Percentiles rank a stretch among this genome's conserved stretches.
Evolutionary conservation across 768 basidiomycete genomes (phyloP).

Genomic region (Termitomyces sp.): DNA sequence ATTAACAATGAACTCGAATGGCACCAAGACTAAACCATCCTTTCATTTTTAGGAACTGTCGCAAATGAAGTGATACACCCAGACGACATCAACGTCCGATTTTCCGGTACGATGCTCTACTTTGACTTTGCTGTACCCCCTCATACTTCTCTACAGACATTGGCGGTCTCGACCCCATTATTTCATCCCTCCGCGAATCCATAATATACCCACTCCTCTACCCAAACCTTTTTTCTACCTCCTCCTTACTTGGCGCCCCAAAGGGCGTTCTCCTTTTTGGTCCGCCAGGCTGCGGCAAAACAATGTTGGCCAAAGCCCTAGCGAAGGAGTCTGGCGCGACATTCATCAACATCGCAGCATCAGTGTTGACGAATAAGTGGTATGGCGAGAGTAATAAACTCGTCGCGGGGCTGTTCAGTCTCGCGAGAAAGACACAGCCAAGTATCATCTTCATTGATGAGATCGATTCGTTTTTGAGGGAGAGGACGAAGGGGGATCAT

Average conservation of each 20-base stretch:
- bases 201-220: constrained; percentile 93
- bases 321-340: constrained; percentile 97
- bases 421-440: constrained; percentile 91
- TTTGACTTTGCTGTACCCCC: not conserved
- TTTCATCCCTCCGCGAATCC: constrained; percentile 86
- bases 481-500: constrained; percentile 84
- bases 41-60: constrained; percentile 58
- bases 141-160: constrained; percentile 48
- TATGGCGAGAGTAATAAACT: constrained; percentile 76
- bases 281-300: constrained; percentile 98
- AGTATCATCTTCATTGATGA: constrained; percentile 99
- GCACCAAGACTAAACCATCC: not conserved
- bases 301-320: constrained; percentile 97
- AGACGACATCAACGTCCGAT: constrained; percentile 76
- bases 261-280: constrained; percentile 96
- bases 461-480: constrained; percentile 92
- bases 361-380: constrained; percentile 44
- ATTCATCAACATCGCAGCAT: constrained; percentile 67
- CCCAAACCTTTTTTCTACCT: constrained; percentile 83
- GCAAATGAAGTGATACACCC: constrained; percentile 92
- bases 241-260: constrained; percentile 82
- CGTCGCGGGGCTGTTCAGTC: constrained; percentile 88
- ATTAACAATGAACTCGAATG: not conserved
- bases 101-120: constrained; percentile 48
- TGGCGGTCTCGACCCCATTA: constrained; percentile 89